Base-by-base conservation (phyloP, 371 early-diverging fungal genomes). In the Mucor circinelloides region DNA sequence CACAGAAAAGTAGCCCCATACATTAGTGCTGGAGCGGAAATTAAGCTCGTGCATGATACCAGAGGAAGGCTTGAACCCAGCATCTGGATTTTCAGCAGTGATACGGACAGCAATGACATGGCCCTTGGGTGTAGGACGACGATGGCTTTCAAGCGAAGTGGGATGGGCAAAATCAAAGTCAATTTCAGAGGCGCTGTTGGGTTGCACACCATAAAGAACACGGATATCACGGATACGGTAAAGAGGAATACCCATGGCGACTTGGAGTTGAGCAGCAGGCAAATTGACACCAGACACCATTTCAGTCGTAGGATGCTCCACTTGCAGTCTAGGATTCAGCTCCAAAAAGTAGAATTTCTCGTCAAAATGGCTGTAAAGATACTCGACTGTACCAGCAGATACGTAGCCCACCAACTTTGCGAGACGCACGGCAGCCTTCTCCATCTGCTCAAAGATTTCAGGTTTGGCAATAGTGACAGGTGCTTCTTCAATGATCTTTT, bases 301-400 rank as follows among this genome's bases (percentile, higher is more conserved):
- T 80, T 99, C 99, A 17, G 99, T 98, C 25, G 96, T 97, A 52
- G 99, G 98, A 86, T 99, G 99, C 87, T 99, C 99, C 25, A 99
- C 99, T 82, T 99, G 99, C 69, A 99, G 80, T 66, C 99, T 87
- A 34, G 99, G 97, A 85, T 99, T 99, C 59, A 99, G 83, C 83
- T 99, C 99, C 63, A 99, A 81, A 82, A 99, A 99, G 83, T 93
- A 99, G 85, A 93, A 97, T 64, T 93, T 80, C 64, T 94, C 91
- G 38, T 91, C 90, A 0, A 86, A 87, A 48, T 93, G 91, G 62
- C 92, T 91, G 84, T 95, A 98, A 32, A 99, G 85, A 71, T 98
- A 99, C 83, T 99, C 99, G 63, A 99, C 97, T 0, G 99, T 99
- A 79, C 98, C 97, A 12, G 98, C 98, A 68, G 93, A 93, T 64